Evolutionary conservation across 192 early-diverging fungal genomes (phyloP), one percentile per base, ranked within the genome.

Genomic region (Spizellomyces sp.): DNA sequence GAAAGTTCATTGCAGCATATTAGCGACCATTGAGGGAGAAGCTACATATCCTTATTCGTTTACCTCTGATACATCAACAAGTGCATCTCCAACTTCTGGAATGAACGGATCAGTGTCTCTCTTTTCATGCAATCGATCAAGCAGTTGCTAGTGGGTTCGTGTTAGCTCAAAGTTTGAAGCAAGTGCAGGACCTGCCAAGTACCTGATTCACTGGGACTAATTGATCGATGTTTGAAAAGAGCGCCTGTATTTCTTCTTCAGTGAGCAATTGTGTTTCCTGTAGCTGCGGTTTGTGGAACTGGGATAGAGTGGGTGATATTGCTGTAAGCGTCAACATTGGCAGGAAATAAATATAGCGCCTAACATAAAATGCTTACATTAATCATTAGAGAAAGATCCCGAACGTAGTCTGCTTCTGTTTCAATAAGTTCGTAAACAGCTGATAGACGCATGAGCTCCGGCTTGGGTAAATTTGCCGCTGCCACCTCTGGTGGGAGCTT

Each of bases 351-450:
- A 36, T 3, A 36, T 36, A 36, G 1, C 27, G 17, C 15, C 2
- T 3, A 60, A 12, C 4, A 19, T 2, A 4, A 19, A 19, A 54
- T 4, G 17, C 75, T 63, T 57, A 86, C 85, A 70, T 77, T 80
- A 15, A 87, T 75, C 79, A 87, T 87, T 48, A 81, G 66, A 17
- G 71, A 57, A 21, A 87, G 63, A 73, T 87, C 86, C 45, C 79
- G 59, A 22, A 82, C 73, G 72, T 86, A 87, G 57, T 87, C 86
- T 45, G 77, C 69, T 74, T 87, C 86, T 2, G 86, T 87, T 68
- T 85, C 86, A 71, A 87, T 82, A 52, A 87, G 56, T 70, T 87
- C 86, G 69, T 87, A 87, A 12, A 87, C 80, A 12, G 75, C 84
- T n/a, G 67, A 75, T 54, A 87, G 58, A 21, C 86, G 45, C 86